Conservation (phyloP, 768 basidiomycete genomes). For the Kwoniella sp. region DNA sequence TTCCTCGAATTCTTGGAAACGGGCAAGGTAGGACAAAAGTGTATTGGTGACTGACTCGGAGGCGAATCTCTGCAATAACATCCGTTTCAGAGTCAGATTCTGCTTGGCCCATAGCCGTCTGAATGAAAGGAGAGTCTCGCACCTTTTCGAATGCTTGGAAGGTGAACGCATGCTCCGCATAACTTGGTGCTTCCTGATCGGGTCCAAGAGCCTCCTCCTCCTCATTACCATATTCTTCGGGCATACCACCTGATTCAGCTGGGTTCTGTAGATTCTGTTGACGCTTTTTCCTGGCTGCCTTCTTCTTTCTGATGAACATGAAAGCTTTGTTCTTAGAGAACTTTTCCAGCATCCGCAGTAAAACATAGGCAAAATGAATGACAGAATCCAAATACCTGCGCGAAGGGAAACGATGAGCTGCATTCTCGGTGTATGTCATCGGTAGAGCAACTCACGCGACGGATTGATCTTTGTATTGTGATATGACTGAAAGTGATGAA, state of each 20-base stretch:
- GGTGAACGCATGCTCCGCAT: constrained; percentile 84
- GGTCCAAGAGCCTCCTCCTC: constrained; percentile 64
- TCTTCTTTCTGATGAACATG: constrained; percentile 74
- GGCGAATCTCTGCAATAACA: constrained; percentile 74
- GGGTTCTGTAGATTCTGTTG: constrained; percentile 28
- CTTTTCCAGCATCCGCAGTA: constrained; percentile 86
- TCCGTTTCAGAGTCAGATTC: background rate
- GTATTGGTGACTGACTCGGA: constrained; percentile 82
- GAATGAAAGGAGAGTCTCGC: constrained; percentile 44
- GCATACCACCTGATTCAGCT: constrained; percentile 45
- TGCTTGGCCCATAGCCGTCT: background rate
- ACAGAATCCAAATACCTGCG: constrained; percentile 80
- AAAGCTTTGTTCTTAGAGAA: constrained; percentile 74
- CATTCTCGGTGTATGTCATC: background rate
- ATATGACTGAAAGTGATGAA: constrained; percentile 75
- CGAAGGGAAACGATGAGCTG: background rate
- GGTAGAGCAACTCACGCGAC: constrained; percentile 54
- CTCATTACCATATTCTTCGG: constrained; percentile 60
- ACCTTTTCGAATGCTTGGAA: constrained; percentile 91
- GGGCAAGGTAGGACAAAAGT: constrained; percentile 75
- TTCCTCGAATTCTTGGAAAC: constrained; percentile 76
- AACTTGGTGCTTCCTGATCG: constrained; percentile 62
- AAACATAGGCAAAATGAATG: constrained; percentile 76
- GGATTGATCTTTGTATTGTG: constrained; percentile 73
- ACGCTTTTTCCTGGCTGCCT: constrained; percentile 61